These are phyloP conservation scores for Chytriomyces sp. DNA, from an alignment of 192 early-diverging fungal genomes.

Conservation along the genomic window DNA sequence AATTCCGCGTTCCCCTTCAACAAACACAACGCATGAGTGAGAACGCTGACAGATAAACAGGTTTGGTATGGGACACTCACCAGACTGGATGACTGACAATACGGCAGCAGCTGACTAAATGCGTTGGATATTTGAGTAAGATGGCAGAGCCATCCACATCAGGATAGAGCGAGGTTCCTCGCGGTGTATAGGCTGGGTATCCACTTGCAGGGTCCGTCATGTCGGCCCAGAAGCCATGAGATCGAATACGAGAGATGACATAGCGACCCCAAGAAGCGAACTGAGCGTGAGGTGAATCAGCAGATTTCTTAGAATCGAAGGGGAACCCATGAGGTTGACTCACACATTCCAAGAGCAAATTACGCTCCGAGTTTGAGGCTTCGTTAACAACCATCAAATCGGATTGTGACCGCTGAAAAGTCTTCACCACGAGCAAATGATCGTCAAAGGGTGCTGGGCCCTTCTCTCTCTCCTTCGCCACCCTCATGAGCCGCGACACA, in stretches of 20 bases:
- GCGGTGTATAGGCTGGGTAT: slow-evolving; percentile 71
- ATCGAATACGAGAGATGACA: slow-evolving; percentile 59
- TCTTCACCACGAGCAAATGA: slow-evolving; percentile 76
- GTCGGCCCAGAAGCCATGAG: slow-evolving; percentile 82
- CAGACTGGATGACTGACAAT: slow-evolving; percentile 86
- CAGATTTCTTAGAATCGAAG: slow-evolving; percentile 25
- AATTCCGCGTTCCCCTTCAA: slow-evolving; percentile 73
- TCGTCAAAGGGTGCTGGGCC: slow-evolving; percentile 36
- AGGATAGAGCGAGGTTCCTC: slow-evolving; percentile 81
- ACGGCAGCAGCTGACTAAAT: slow-evolving; percentile 83
- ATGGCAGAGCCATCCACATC: slow-evolving; percentile 83
- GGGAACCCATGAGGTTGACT: slow-evolving; percentile 35
- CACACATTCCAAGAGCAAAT: slow-evolving; percentile 78
- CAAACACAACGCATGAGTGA: too few species aligned
- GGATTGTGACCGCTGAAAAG: slow-evolving; percentile 73
- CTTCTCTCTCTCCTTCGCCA: background rate
- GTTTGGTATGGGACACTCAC: slow-evolving; percentile 37
- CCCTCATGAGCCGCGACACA: background rate
- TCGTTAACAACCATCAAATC: slow-evolving; percentile 79
- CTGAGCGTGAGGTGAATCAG: slow-evolving; percentile 42
- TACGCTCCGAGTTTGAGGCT: slow-evolving; percentile 78
- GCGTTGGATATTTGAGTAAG: slow-evolving; percentile 76
- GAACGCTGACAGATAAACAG: background rate
- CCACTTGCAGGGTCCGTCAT: slow-evolving; percentile 91
- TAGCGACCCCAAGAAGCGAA: slow-evolving; percentile 75